These are phyloP conservation scores for Gastrolobium villosum DNA, from an alignment of 306 rosid genomes.

Conservation along the genomic window DNA sequence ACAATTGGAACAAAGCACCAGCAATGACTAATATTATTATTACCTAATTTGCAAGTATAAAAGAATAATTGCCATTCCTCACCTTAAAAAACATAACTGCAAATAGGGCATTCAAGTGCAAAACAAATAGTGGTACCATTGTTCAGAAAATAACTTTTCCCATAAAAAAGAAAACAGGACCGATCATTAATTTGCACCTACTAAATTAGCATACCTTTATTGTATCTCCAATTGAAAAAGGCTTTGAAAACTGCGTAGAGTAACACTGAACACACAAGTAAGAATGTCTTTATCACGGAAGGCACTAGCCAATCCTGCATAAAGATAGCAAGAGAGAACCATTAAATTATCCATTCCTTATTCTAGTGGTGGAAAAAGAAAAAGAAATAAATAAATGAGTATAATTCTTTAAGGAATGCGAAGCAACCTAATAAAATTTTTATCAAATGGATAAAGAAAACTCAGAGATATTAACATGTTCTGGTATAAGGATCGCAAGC, in stretches of 20 bases:
- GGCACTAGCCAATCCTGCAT: conserved; percentile 92
- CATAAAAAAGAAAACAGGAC: conserved; percentile 5
- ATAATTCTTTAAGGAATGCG: neutral
- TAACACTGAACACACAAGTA: conserved; percentile 85
- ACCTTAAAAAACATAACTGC: conserved; percentile 1
- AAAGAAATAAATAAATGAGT: neutral
- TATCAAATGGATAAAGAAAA: conserved; percentile 19
- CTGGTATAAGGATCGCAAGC: neutral
- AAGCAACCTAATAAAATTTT: conserved; percentile 4
- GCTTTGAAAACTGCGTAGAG: conserved; percentile 88
- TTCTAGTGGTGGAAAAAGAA: neutral
- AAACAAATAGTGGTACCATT: conserved; percentile 25
- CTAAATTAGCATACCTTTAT: conserved; percentile 70
- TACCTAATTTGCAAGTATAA: conserved; percentile 5
- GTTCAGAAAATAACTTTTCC: conserved; percentile 31
- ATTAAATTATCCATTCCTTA: conserved; percentile 3
- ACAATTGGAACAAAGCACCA: conserved; percentile 1
- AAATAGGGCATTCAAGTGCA: conserved; percentile 9
- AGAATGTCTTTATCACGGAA: conserved; percentile 89
- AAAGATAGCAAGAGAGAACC: conserved; percentile 37
- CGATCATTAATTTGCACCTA: conserved; percentile 36
- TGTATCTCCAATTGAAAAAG: conserved; percentile 95
- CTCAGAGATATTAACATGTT: conserved; percentile 17
- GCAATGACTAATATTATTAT: neutral
- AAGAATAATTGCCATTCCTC: conserved; percentile 18